These are phyloP conservation scores for Podospora pseudocomata DNA, from an alignment of 495 filamentous ascomycete species.

Conservation along the genomic window DNA sequence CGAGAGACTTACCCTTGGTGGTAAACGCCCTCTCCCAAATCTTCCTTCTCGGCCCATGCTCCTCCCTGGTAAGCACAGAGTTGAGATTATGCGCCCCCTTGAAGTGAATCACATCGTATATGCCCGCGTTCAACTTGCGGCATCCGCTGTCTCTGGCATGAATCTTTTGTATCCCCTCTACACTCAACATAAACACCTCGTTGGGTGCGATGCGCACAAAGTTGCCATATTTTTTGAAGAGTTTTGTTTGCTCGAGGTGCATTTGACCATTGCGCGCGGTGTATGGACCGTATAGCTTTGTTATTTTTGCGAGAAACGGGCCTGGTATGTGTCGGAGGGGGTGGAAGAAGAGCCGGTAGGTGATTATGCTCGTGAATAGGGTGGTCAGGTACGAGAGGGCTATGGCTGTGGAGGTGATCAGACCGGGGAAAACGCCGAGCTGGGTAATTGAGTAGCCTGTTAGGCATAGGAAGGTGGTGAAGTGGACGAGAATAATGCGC, in stretches of 20 bases:
- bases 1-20: conserved; percentile 13
- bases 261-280: conserved; percentile 29
- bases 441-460: neutral
- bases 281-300: conserved; percentile 34
- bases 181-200: conserved; percentile 19
- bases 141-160: conserved; percentile 16
- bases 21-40: conserved; percentile 25
- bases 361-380: conserved; percentile 43
- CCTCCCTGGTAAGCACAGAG: conserved; percentile 21
- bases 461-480: neutral
- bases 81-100: conserved; percentile 26
- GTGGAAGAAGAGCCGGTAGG: conserved; percentile 49
- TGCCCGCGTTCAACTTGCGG: conserved; percentile 16
- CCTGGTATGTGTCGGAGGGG: conserved; percentile 45
- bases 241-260: conserved; percentile 30
- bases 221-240: conserved; percentile 38
- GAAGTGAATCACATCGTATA: conserved; percentile 19
- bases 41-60: conserved; percentile 23
- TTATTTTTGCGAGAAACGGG: conserved; percentile 39
- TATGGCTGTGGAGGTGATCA: conserved; percentile 2
- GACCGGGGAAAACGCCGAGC: neutral
- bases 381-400: conserved; percentile 26
- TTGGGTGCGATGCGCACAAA: conserved; percentile 35
- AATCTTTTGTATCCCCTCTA: conserved; percentile 16
- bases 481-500: conserved; percentile 13